These are phyloP conservation scores for Kwoniella sp. DNA, from an alignment of 768 basidiomycete species.

Conservation along the genomic window DNA sequence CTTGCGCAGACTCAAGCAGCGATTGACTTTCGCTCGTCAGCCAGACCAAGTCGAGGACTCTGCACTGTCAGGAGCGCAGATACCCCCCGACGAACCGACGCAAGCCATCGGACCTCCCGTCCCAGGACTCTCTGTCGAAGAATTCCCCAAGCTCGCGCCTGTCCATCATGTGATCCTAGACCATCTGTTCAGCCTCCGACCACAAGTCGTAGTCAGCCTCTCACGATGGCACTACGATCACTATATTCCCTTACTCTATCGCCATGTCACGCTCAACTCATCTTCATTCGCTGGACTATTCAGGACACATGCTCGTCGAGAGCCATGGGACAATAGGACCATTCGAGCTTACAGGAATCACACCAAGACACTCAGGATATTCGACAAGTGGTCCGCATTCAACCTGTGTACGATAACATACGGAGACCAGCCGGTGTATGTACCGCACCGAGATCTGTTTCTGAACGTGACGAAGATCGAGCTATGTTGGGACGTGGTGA, in stretches of 20 bases:
- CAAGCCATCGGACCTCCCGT: not conserved
- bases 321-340: conserved; percentile 1
- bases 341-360: conserved; percentile 3
- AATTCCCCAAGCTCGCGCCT: conserved; percentile 2
- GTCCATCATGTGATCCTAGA: conserved; percentile 1
- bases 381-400: not conserved
- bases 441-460: conserved; percentile 2
- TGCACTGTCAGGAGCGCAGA: not conserved
- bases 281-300: conserved; percentile 6
- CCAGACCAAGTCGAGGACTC: not conserved
- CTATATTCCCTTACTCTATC: conserved; percentile 3
- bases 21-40: not conserved
- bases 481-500: conserved; percentile 1
- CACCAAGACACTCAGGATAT: not conserved
- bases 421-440: conserved; percentile 8
- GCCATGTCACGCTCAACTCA: not conserved
- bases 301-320: not conserved
- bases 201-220: not conserved
- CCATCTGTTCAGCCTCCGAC: not conserved
- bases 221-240: not conserved
- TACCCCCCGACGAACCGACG: not conserved
- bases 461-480: conserved; percentile 6
- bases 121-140: not conserved
- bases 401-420: not conserved
- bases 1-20: not conserved